A percentile compares a stretch with the other conserved stretches of the same genome.
Conservation (phyloP, 768 basidiomycete species). For the Psilocybe azurescens region DNA sequence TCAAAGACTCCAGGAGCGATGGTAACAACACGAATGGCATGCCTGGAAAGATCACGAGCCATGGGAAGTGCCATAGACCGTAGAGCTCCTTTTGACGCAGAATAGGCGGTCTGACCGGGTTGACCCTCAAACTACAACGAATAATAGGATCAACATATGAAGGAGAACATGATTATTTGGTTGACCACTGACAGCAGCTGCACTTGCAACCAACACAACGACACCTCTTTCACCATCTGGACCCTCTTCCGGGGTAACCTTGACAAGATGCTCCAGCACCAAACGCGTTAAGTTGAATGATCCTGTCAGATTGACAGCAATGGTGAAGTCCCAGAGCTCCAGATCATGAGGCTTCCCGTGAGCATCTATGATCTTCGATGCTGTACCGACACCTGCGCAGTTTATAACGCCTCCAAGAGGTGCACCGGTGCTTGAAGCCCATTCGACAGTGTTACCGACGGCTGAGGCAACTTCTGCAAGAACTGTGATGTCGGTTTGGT, state of each 20-base stretch:
- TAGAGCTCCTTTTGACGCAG: conserved; percentile 61
- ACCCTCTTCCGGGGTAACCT: conserved; percentile 49
- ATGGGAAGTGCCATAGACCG: conserved; percentile 64
- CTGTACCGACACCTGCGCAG: conserved; percentile 58
- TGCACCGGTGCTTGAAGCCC: conserved; percentile 46
- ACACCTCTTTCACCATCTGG: conserved; percentile 62
- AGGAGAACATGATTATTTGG: background rate
- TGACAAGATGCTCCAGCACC: conserved; percentile 53
- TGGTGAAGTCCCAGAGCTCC: conserved; percentile 55
- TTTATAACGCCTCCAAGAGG: conserved; percentile 64
- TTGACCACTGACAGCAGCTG: conserved; percentile 49
- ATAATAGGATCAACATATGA: background rate
- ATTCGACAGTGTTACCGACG: conserved; percentile 42
- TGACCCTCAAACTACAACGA: conserved; percentile 55
- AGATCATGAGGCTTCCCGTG: conserved; percentile 51
- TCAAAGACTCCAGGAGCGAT: conserved; percentile 62
- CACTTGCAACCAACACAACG: conserved; percentile 60
- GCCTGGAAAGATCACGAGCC: conserved; percentile 60
- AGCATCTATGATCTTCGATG: conserved; percentile 50
- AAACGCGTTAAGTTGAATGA: conserved; percentile 64
- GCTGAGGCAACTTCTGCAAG: conserved; percentile 41
- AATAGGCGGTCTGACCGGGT: conserved; percentile 61
- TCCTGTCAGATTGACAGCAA: conserved; percentile 62
- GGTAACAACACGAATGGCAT: conserved; percentile 58
- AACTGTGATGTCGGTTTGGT: conserved; percentile 46